These are phyloP conservation scores for Colletotrichum viniferum DNA, from an alignment of 2,329 filamentous ascomycete genomes.

Conservation along the genomic window DNA sequence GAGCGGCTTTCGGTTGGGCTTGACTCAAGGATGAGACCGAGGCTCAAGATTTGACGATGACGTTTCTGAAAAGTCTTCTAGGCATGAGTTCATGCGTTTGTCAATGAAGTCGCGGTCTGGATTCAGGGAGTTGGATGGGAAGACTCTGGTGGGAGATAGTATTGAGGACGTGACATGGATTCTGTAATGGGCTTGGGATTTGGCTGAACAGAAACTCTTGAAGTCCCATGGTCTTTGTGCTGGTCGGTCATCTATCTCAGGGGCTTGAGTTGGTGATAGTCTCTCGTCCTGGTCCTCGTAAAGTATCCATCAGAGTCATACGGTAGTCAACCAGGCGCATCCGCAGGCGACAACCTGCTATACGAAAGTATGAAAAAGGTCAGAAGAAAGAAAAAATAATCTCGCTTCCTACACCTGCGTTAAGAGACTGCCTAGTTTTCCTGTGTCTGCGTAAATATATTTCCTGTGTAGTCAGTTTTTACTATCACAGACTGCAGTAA, in stretches of 20 bases:
- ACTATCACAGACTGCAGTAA: no score
- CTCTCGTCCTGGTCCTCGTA: no score
- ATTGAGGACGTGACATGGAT: accelerated
- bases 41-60: background rate
- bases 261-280: background rate
- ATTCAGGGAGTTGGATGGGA: accelerated
- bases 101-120: background rate
- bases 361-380: no score
- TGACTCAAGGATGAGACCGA: background rate
- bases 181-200: accelerated
- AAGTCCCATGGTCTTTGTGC: background rate
- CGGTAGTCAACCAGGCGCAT: no score
- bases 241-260: background rate
- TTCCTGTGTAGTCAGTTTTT: no score
- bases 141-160: background rate
- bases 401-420: no score
- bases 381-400: no score
- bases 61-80: accelerated
- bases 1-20: accelerated
- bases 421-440: no score
- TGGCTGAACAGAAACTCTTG: background rate
- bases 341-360: no score
- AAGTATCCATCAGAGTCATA: no score
- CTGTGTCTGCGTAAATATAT: no score
- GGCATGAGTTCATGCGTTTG: accelerated